A percentile compares a stretch with the other conserved stretches of the same genome.
Evolutionary conservation across 1,284 basidiomycete species (phyloP).

Genomic region (Melampsora americana): DNA sequence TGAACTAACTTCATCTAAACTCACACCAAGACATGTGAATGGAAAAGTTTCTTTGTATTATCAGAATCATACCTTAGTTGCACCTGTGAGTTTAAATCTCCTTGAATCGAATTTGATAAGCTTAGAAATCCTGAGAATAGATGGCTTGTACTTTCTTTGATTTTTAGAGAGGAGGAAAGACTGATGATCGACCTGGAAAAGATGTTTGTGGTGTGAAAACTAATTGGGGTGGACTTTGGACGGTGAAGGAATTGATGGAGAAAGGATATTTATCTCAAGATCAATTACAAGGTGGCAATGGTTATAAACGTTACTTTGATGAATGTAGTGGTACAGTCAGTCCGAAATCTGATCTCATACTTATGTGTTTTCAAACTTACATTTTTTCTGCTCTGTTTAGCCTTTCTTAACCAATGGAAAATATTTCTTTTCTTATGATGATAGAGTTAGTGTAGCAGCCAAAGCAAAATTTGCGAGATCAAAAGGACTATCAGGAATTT

Average conservation of each 20-base stretch:
- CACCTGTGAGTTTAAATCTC: constrained; percentile 18
- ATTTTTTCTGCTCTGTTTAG: not conserved
- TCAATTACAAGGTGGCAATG: constrained; percentile 1
- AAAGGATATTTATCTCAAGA: constrained; percentile 8
- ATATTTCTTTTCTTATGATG: constrained; percentile 11
- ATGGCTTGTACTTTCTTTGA: not conserved
- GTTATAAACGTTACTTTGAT: constrained; percentile 11
- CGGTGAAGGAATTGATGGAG: not conserved
- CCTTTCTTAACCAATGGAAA: constrained; percentile 11
- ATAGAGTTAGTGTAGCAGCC: not conserved
- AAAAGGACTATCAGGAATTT: not conserved
- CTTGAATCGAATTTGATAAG: no score
- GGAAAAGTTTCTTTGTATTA: constrained; percentile 15
- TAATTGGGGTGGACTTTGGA: not conserved
- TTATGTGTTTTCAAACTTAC: not conserved
- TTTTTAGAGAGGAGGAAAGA: not conserved
- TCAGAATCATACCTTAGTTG: constrained; percentile 27
- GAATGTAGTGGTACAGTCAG: constrained; percentile 9
- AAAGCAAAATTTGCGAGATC: not conserved
- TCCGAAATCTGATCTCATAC: not conserved
- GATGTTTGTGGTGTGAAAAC: constrained; percentile 5
- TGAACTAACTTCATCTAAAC: not conserved
- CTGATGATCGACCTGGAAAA: not conserved
- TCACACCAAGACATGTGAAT: not conserved
- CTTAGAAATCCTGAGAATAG: no score